Evolutionary conservation across 192 early-diverging fungal species (phyloP), one percentile per base, ranked within the genome.

Genomic region (Podochytrium sp.): DNA sequence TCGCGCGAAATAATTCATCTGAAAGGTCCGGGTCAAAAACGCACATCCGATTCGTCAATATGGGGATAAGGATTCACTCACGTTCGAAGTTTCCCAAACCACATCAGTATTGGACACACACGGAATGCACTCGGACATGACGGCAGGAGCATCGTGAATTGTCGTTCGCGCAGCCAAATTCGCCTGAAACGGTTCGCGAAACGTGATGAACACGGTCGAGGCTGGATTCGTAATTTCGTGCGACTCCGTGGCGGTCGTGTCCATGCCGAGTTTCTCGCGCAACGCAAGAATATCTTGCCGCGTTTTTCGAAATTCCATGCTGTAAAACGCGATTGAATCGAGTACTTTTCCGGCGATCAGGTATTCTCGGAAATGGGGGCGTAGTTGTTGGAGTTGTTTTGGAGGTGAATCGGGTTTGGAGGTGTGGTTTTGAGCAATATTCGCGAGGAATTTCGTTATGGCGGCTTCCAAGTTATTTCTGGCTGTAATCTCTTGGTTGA

Each of bases 121-220:
- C 3, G 85, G 77, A 27, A 91, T 84, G 20, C 85, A 80, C 6
- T 86, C 89, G 23, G 75, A 66, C 90, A 95, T 92, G 2, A 76
- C 75, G 51, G 91, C 79, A 12, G 89, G 85, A 65, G 74, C 76
- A 34, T 85, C 79, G 79, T 93, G 83, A 23, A 92, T 75, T 0
- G 92, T 81, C 0, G 82, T 79, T 52, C 91, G 89, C 16, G 89
- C 86, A n/a, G 94, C 93, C 79, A 93, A 89, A 39, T 96, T 93
- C 0, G 95, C 90, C 0, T 89, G 87, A 33, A 91, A 81, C 55
- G 91, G 87, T 56, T 82, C 77, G 51, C 86, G 83, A 75, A 96
- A 96, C 77, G 91, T 84, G n/a, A 96, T 86, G 76, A 96, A 93
- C 3, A 92, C 94, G 29, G 92, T 90, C 29, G 87, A 84, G 23